Conservation (phyloP, 2,329 filamentous ascomycete species). For the Trichoderma arundinaceum region DNA sequence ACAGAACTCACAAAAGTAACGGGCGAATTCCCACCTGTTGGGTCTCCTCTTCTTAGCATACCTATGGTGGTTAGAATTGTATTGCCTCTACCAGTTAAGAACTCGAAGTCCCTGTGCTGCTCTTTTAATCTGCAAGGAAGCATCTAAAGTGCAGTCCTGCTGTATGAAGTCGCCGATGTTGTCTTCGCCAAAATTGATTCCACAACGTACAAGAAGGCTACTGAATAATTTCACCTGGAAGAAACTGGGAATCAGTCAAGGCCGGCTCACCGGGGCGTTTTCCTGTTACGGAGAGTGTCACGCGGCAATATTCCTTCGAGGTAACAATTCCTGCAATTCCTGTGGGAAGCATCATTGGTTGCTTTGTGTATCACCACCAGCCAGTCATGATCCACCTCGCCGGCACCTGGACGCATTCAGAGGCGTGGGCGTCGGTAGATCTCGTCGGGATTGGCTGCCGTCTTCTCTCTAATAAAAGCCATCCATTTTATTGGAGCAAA, state of each 20-base stretch:
- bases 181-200: not conserved
- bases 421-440: slow-evolving; percentile 20
- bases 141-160: not conserved
- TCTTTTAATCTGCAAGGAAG: not conserved
- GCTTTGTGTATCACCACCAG: slow-evolving; percentile 17
- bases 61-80: not conserved
- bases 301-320: slow-evolving; percentile 26
- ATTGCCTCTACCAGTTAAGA: not conserved
- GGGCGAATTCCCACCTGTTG: not conserved
- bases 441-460: slow-evolving; percentile 28
- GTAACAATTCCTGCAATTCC: not conserved
- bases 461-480: slow-evolving; percentile 4
- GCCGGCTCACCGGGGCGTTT: slow-evolving; percentile 6
- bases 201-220: not conserved
- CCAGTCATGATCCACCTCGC: slow-evolving; percentile 26
- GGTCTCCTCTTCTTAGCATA: not conserved
- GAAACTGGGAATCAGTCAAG: slow-evolving; percentile 1
- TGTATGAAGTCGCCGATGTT: not conserved
- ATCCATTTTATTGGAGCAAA: slow-evolving; percentile 24
- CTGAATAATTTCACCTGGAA: not conserved
- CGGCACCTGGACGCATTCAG: slow-evolving; percentile 21
- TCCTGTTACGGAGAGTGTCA: slow-evolving; percentile 17
- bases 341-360: slow-evolving; percentile 19
- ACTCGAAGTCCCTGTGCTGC: not conserved
- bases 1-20: not conserved